These are phyloP conservation scores for Fusarium solani-melongenae DNA, from an alignment of 2,329 filamentous ascomycete genomes.

Conservation along the genomic window DNA sequence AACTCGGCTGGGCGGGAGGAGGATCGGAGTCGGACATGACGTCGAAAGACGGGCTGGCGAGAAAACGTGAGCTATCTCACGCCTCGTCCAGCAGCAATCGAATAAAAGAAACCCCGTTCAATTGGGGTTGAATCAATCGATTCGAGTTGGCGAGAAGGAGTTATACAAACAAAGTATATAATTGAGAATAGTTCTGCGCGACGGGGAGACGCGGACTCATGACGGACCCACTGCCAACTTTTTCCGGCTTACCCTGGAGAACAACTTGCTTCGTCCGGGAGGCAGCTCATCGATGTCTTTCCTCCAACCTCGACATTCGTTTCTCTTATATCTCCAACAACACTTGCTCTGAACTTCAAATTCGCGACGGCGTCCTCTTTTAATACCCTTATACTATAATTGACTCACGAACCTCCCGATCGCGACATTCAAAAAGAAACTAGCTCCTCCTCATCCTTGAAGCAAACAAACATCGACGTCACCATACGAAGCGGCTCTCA, in stretches of 20 bases:
- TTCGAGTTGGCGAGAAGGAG: not conserved
- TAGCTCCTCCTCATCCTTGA: not conserved
- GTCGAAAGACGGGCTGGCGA: not conserved
- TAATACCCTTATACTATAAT: not conserved
- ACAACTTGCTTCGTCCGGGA: not conserved
- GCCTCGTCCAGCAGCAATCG: not conserved
- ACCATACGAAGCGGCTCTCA: conserved; percentile 18
- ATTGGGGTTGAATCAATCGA: not conserved
- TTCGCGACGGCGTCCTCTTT: not conserved
- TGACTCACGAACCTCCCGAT: not conserved
- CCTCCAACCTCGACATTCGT: not conserved
- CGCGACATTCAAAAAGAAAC: not conserved
- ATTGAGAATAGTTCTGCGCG: conserved; percentile 9
- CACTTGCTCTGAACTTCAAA: not conserved
- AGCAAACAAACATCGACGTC: conserved; percentile 8
- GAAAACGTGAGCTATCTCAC: not conserved
- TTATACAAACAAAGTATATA: conserved; percentile 15
- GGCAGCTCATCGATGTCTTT: not conserved
- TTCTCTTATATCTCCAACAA: not conserved
- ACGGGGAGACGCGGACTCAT: conserved; percentile 25
- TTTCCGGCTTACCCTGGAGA: conserved; percentile 23
- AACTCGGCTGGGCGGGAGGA: conserved; percentile 60
- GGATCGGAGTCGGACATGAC: conserved; percentile 39
- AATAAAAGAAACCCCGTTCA: not conserved
- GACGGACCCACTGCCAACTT: conserved; percentile 29